Evolutionary conservation across 2,329 filamentous ascomycete species (phyloP), one percentile per base, ranked within the genome.

Genomic region (Pestalotiopsis sp.): DNA sequence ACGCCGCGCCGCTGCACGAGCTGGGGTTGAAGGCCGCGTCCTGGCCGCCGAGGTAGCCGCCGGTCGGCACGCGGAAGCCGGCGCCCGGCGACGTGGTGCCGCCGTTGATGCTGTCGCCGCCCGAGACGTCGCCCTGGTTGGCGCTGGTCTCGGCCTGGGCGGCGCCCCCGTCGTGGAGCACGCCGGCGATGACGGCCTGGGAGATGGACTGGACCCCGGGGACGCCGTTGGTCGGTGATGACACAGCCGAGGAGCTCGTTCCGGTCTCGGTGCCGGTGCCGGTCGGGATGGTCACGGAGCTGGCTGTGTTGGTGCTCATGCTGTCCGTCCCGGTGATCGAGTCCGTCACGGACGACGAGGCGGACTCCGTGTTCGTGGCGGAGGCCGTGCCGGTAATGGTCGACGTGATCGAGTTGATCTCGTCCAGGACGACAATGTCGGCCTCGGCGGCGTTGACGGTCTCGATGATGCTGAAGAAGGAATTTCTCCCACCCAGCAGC

Each of bases 21-120:
- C 17, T 23, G 1, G 74, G 70, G 68, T 73, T 73, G 65, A 55
- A 55, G 20, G 71, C 31, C 31, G 31, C 68, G 5, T 71, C 70
- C n/a, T 72, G 72, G 55, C 66, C 70, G 55, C 71, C 75, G 52
- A 78, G 41, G 68, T 76, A 77, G 45, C 71, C 66, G 4, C 66
- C 52, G 20, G 25, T 36, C 7, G 45, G 45, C n/a, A 2, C 6
- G 3, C 45, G 45, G 45, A 52, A 52, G 14, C 57, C 31, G 17
- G 60, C 60, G 14, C 39, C 55, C 23, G 63, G 55, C 64, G 27
- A 64, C 41, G 58, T 67, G 65, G 25, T 68, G 9, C 57, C 23
- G 7, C 31, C 57, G 20, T 27, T 25, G 13, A 64, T 62, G 38
- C 49, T 52, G 38, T 59, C 3, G 9, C 58, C 64, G 6, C 31